A percentile compares a stretch with the other conserved stretches of the same genome.
Evolutionary conservation across 2,329 filamentous ascomycete species (phyloP).

Genomic region (Aspergillus novoparasiticus): DNA sequence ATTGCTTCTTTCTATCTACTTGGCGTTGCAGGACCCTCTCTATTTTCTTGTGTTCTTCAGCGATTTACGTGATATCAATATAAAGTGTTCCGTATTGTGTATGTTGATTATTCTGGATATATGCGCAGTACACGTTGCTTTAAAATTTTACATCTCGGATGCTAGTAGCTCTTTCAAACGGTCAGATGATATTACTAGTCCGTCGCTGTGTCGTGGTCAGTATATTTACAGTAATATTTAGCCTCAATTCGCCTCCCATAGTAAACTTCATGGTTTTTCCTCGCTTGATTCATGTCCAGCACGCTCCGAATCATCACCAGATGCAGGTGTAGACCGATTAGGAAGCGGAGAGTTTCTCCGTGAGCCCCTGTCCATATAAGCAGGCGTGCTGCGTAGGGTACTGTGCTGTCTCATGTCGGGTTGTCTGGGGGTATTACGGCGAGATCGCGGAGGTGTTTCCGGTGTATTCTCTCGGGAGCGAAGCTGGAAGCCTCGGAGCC

Average conservation of each 20-base stretch:
- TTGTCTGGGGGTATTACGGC: slow-evolving; percentile 26
- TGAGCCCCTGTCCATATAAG: slow-evolving; percentile 19
- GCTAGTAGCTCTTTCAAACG: background rate
- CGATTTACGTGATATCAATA: slow-evolving; percentile 22
- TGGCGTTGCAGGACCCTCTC: slow-evolving; percentile 10
- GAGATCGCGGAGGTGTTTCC: slow-evolving; percentile 26
- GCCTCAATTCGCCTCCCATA: background rate
- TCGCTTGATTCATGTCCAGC: slow-evolving; percentile 8
- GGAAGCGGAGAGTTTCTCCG: slow-evolving; percentile 40
- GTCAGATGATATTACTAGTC: background rate
- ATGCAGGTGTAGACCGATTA: slow-evolving; percentile 28
- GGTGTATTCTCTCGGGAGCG: slow-evolving; percentile 38
- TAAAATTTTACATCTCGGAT: background rate
- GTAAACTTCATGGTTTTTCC: background rate
- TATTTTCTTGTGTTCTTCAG: slow-evolving; percentile 21
- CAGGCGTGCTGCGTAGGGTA: slow-evolving; percentile 26
- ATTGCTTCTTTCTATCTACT: background rate
- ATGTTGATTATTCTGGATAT: background rate
- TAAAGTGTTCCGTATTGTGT: background rate
- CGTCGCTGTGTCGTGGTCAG: background rate
- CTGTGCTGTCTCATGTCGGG: slow-evolving; percentile 22
- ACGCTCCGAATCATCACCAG: slow-evolving; percentile 34
- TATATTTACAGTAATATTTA: slow-evolving; percentile 4
- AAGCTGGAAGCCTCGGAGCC: slow-evolving; percentile 29
- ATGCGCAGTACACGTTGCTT: background rate